Percentiles rank a stretch among this genome's conserved stretches.
Conservation (phyloP, 352 stramenopile genomes). For the Globisporangium canariense region DNA sequence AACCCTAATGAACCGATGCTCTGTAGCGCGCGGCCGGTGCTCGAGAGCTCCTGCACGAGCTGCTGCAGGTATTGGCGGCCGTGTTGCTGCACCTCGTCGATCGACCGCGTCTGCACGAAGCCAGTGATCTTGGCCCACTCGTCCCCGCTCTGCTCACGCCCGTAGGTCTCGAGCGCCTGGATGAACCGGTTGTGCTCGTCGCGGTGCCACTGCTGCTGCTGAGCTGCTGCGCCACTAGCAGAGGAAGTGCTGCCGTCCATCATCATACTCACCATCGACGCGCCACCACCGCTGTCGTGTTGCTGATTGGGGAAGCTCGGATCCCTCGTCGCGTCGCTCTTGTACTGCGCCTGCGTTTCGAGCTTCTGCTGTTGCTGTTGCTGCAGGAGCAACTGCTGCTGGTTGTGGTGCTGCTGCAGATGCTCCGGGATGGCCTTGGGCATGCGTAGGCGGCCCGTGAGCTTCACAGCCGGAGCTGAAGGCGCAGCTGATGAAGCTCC, state of each 20-base stretch:
- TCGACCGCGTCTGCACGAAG: conserved; percentile 63
- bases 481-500: too few relatives aligned
- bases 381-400: background rate
- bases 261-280: background rate
- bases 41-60: conserved; percentile 48
- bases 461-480: conserved; percentile 9
- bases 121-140: conserved; percentile 71
- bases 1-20: conserved; percentile 3
- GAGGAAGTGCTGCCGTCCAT: background rate
- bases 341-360: conserved; percentile 6
- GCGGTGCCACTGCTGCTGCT: conserved; percentile 33
- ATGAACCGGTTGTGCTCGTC: conserved; percentile 83
- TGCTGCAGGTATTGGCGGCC: conserved; percentile 72
- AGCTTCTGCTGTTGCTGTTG: background rate
- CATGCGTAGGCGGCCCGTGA: conserved; percentile 10
- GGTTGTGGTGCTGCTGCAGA: conserved; percentile 19
- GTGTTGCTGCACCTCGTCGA: conserved; percentile 66
- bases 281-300: background rate
- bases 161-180: conserved; percentile 73
- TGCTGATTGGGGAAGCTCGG: background rate
- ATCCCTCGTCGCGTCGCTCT: background rate
- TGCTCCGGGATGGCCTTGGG: conserved; percentile 16
- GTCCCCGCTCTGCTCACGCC: conserved; percentile 40
- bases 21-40: conserved; percentile 1
- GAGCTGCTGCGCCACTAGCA: background rate